Evolutionary conservation across 2,329 filamentous ascomycete genomes (phyloP).

Genomic region (Colletotrichum sp.): DNA sequence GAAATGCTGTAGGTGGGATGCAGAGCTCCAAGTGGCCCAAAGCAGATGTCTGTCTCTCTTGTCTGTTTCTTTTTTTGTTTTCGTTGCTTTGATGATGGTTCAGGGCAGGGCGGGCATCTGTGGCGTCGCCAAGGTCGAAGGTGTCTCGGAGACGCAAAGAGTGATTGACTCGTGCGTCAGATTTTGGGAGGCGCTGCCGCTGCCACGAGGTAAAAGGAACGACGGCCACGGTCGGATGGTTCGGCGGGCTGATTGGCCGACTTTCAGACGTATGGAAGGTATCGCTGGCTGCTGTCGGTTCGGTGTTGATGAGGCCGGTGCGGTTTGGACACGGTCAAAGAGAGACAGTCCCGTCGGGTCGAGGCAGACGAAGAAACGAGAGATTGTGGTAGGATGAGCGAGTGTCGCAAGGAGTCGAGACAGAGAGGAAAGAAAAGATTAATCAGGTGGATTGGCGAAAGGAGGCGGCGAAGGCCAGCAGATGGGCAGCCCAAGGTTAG

Average conservation of each 20-base stretch:
- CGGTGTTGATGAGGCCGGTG: neutral
- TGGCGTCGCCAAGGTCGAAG: conserved; percentile 11
- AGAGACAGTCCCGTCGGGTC: neutral
- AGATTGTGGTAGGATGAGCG: neutral
- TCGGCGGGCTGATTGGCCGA: neutral
- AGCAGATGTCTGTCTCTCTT: neutral
- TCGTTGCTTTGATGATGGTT: neutral
- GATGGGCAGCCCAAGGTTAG: neutral
- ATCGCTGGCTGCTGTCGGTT: neutral
- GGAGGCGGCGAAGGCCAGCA: neutral
- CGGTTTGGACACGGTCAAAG: neutral
- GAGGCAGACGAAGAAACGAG: neutral
- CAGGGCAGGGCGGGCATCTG: neutral
- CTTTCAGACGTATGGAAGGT: neutral
- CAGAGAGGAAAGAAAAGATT: neutral
- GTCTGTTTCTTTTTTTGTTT: neutral
- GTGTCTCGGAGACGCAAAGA: conserved; percentile 14
- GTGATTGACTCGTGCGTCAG: conserved; percentile 18
- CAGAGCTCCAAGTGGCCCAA: neutral
- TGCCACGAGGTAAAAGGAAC: conserved; percentile 22
- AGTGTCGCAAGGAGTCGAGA: neutral
- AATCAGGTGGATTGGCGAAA: neutral
- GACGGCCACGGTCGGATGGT: conserved; percentile 5
- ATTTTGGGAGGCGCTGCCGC: neutral
- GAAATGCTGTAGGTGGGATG: neutral